Conservation (phyloP, 139 green algal genomes). For the Chlamydomonas schloesseri region DNA sequence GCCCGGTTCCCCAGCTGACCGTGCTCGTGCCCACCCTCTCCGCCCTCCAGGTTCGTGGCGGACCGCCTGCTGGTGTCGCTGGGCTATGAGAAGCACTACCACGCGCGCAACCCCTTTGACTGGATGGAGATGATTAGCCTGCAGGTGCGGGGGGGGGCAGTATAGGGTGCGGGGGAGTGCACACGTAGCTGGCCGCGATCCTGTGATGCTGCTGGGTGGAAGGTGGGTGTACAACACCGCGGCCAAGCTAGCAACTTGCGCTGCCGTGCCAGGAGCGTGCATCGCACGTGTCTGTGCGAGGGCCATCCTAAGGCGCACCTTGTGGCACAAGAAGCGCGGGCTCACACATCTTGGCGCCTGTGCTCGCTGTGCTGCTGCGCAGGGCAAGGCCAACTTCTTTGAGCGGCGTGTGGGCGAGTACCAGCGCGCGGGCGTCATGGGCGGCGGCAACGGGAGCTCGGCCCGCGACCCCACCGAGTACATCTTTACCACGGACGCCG, state of each 20-base stretch:
- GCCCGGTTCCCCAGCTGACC: no score
- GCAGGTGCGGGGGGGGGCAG: constrained; percentile 53
- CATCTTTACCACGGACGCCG: constrained; percentile 61
- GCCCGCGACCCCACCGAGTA: constrained; percentile 30
- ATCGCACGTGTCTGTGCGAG: no score
- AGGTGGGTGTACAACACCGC: no score
- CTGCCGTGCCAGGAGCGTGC: no score
- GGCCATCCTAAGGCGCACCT: no score
- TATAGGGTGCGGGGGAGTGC: no score
- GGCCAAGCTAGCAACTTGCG: no score
- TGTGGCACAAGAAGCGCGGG: no score
- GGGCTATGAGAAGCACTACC: constrained; percentile 86
- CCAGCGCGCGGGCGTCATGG: constrained; percentile 94
- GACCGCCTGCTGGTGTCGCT: constrained; percentile 95
- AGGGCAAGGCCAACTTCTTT: constrained; percentile 98
- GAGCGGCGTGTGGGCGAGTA: constrained; percentile 96
- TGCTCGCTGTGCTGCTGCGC: no score
- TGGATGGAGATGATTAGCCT: constrained; percentile 97
- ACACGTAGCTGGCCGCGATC: no score
- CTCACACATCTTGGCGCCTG: no score
- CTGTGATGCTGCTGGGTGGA: no score
- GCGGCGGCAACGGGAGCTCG: neutral
- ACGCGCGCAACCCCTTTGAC: constrained; percentile 92
- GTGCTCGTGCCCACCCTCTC: neutral
- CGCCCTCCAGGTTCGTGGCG: constrained; percentile 75